These are phyloP conservation scores for Fusarium verticillioides DNA, from an alignment of 2,329 filamentous ascomycete species.

Conservation along the genomic window DNA sequence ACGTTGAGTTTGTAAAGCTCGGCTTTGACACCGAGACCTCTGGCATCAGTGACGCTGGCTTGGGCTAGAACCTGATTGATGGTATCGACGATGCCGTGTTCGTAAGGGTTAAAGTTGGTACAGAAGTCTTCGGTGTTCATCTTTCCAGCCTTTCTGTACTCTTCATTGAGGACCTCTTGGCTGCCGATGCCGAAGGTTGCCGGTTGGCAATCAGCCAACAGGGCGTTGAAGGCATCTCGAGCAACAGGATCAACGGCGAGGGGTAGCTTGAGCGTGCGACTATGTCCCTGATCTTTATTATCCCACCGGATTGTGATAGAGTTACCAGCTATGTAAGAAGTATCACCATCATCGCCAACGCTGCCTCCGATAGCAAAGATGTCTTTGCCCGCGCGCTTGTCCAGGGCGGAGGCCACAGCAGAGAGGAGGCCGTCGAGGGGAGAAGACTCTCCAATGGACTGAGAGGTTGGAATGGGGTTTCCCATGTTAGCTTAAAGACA, in stretches of 20 bases:
- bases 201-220: conserved; percentile 43
- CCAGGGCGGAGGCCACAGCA: neutral
- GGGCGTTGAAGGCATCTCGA: neutral
- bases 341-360: neutral
- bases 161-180: conserved; percentile 61
- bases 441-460: rapidly evolving
- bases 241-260: rapidly evolving
- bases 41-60: neutral
- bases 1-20: conserved; percentile 70
- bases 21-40: conserved; percentile 54
- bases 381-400: neutral
- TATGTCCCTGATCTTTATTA: rapidly evolving
- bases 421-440: neutral
- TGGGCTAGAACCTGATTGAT: conserved; percentile 59
- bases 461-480: neutral
- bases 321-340: rapidly evolving
- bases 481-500: no score
- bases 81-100: conserved; percentile 62
- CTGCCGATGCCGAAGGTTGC: conserved; percentile 61
- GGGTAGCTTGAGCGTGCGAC: neutral
- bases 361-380: conserved; percentile 22
- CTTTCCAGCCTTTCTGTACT: conserved; percentile 63
- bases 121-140: conserved; percentile 60
- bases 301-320: conserved; percentile 5
- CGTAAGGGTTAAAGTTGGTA: conserved; percentile 62